Evolutionary conservation across 371 early-diverging fungal genomes (phyloP), one percentile per base, ranked within the genome.

Genomic region (Mortierella sp.): DNA sequence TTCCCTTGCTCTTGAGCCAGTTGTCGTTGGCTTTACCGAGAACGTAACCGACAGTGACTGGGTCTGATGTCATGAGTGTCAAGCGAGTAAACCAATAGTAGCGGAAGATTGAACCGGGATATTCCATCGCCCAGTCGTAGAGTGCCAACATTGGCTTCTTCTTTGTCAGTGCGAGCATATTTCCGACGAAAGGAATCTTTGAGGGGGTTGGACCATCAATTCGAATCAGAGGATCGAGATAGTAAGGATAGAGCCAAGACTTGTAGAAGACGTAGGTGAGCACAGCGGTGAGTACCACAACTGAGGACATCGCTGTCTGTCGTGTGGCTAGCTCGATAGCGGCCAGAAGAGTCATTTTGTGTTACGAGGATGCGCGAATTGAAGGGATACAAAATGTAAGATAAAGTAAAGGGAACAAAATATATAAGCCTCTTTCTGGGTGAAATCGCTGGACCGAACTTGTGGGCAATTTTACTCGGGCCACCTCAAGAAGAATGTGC

Each of bases 71-170:
- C 66, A 79, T 49, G 32, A 79, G 70, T 4, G 79, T 79, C 59
- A 73, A 60, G 6, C 79, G 73, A 9, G 67, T 54, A 49, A 79
- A 79, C 79, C 79, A 79, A 63, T 79, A 79, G 49, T 79, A 79
- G 37, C 79, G 79, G 42, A 66, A 72, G 54, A 79, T 64, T 7
- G 70, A 73, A 1, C 72, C 78, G 5, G 79, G 79, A 12, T 79
- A 79, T 17, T 68, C 55, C 73, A 79, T 79, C 3, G 79, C 79
- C 79, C 79, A 79, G 67, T 79, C 79, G 51, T 73, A 79, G 2
- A 79, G 74, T 7, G 73, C 26, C 70, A 79, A 57, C 74, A 79
- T 73, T 12, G 73, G 74, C 56, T 73, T 69, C 51, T 79, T 79
- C n/a, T 59, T 65, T 0, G 66, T 73, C 47, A 79, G 29, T 1